These are phyloP conservation scores for Taiozyma sp. DNA, from an alignment of 1,139 yeast species.

Conservation along the genomic window DNA sequence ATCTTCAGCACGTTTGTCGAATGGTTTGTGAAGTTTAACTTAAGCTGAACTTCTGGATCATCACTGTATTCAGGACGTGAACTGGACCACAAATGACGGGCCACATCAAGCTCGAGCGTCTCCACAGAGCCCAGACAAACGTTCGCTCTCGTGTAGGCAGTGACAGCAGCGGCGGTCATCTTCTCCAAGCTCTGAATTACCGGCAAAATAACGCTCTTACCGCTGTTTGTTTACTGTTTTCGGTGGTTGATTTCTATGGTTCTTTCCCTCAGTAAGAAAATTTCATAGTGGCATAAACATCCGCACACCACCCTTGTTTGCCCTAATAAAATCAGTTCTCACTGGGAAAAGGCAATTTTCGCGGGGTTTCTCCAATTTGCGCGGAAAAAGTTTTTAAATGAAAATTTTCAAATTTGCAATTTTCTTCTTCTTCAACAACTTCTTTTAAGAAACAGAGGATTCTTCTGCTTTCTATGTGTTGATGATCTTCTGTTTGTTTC, in stretches of 20 bases:
- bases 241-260: not conserved
- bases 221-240: not conserved
- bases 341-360: not conserved
- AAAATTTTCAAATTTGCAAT: not conserved
- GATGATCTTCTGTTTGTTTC: no score
- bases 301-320: slow-evolving; percentile 8
- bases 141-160: not conserved
- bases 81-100: slow-evolving; percentile 20
- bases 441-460: not conserved
- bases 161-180: not conserved
- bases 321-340: slow-evolving; percentile 2
- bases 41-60: slow-evolving; percentile 17
- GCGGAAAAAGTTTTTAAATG: not conserved
- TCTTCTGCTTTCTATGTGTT: no score
- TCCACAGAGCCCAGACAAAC: not conserved
- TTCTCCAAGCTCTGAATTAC: not conserved
- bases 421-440: not conserved
- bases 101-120: slow-evolving; percentile 18
- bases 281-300: not conserved
- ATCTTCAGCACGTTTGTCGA: slow-evolving; percentile 11
- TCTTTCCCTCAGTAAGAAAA: not conserved
- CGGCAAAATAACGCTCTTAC: not conserved
- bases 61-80: slow-evolving; percentile 1
- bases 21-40: slow-evolving; percentile 9
- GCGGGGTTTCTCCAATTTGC: not conserved